Evolutionary conservation across 768 basidiomycete genomes (phyloP).

Genomic region (Dendrothele bispora): DNA sequence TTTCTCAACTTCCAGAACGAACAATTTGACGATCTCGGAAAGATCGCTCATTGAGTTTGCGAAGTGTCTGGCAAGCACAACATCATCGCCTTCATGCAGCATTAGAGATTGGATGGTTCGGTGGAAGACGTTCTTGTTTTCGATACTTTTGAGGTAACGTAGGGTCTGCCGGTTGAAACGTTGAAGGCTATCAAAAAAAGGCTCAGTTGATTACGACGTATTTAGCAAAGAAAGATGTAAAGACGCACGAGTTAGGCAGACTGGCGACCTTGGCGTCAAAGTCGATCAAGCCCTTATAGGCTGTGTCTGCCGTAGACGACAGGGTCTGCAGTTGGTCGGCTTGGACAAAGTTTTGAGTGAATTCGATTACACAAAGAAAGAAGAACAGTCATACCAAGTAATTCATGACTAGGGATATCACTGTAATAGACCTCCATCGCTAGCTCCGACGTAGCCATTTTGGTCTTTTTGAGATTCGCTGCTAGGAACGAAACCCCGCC

Average conservation of each 20-base stretch:
- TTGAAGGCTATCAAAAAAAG: conserved; percentile 33
- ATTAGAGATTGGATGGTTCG: conserved; percentile 35
- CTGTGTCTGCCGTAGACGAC: conserved; percentile 60
- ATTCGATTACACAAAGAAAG: not conserved
- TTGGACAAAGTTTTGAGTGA: not conserved
- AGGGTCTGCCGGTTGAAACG: conserved; percentile 73
- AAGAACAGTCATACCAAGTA: conserved; percentile 24
- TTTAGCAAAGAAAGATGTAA: not conserved
- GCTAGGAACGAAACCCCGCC: conserved; percentile 60
- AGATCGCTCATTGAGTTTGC: conserved; percentile 62
- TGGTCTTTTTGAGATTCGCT: conserved; percentile 70
- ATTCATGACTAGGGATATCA: conserved; percentile 59
- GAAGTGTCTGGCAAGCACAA: conserved; percentile 57
- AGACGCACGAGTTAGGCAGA: conserved; percentile 69
- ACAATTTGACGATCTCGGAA: conserved; percentile 47
- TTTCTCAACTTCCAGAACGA: conserved; percentile 67
- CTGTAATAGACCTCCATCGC: conserved; percentile 62
- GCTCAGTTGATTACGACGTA: not conserved
- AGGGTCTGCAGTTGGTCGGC: conserved; percentile 52
- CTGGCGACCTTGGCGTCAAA: conserved; percentile 75
- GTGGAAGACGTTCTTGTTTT: conserved; percentile 33
- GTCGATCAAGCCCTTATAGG: conserved; percentile 59
- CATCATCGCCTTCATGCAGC: conserved; percentile 39
- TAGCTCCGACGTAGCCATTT: conserved; percentile 75
- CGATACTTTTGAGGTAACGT: conserved; percentile 64